Evolutionary conservation across 2,329 filamentous ascomycete species (phyloP).

Genomic region (Sphaerulina populicola): DNA sequence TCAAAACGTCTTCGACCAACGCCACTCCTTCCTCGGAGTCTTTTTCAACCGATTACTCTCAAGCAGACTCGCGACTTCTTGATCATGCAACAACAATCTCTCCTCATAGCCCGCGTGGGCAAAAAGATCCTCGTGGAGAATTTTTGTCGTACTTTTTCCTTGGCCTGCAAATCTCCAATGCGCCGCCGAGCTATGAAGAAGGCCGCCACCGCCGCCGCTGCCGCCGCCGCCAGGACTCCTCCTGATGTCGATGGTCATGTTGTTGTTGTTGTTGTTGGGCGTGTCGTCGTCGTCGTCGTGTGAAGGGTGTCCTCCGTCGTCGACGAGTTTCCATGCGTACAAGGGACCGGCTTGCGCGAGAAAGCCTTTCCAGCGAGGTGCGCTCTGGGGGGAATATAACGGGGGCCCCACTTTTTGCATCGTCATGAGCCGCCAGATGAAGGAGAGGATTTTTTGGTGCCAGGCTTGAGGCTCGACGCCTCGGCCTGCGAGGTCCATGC

Average conservation of each 20-base stretch:
- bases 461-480: slow-evolving; percentile 25
- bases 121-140: slow-evolving; percentile 25
- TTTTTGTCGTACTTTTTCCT: background rate
- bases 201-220: too few species aligned
- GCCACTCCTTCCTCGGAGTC: slow-evolving; percentile 11
- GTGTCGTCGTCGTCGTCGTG: slow-evolving; percentile 9
- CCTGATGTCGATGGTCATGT: slow-evolving; percentile 23
- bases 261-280: slow-evolving; percentile 13
- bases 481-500: slow-evolving; percentile 30
- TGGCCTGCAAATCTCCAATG: slow-evolving; percentile 25
- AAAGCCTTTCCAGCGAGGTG: slow-evolving; percentile 12
- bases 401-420: slow-evolving; percentile 11
- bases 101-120: slow-evolving; percentile 20
- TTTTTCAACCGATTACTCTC: slow-evolving; percentile 20
- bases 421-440: slow-evolving; percentile 20
- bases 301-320: slow-evolving; percentile 25
- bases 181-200: too few species aligned
- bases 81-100: slow-evolving; percentile 17
- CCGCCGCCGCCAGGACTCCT: slow-evolving; percentile 19
- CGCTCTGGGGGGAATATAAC: slow-evolving; percentile 22
- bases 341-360: slow-evolving; percentile 23
- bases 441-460: slow-evolving; percentile 13
- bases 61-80: slow-evolving; percentile 13
- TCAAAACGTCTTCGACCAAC: slow-evolving; percentile 18
- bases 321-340: slow-evolving; percentile 28